These are phyloP conservation scores for Paramecium bursaria DNA, from an alignment of 73 alveolate species.

Conservation along the genomic window DNA sequence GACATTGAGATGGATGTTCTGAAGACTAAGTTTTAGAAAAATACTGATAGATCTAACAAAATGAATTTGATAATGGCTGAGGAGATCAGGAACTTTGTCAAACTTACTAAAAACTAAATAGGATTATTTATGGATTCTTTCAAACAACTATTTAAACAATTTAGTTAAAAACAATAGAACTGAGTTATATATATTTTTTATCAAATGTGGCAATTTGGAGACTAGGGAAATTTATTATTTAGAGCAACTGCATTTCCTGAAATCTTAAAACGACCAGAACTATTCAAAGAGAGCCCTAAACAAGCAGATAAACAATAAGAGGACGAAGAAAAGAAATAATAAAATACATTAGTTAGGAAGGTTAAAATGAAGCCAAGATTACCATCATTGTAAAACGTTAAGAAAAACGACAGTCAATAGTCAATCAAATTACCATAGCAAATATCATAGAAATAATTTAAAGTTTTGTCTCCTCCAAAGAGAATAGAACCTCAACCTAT, in stretches of 20 bases:
- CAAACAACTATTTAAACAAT: no score
- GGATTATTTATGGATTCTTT: no score
- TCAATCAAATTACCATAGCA: neutral
- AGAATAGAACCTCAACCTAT: neutral
- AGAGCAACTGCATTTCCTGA: constrained; percentile 46
- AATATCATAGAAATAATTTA: neutral
- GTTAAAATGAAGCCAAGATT: constrained; percentile 35
- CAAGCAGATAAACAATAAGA: no score
- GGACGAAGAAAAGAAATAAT: no score
- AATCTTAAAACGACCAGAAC: constrained; percentile 38
- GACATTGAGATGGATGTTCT: constrained; percentile 66
- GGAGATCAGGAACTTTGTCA: constrained; percentile 21
- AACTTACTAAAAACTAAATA: no score
- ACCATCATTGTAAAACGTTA: constrained; percentile 15
- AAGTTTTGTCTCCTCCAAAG: no score
- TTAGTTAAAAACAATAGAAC: no score
- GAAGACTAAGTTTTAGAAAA: constrained; percentile 53
- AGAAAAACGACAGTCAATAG: neutral
- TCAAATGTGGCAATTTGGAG: no score
- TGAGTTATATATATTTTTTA: no score
- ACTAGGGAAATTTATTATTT: no score
- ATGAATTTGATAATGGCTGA: constrained; percentile 52
- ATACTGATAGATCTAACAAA: constrained; percentile 57
- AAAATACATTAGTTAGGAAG: no score
- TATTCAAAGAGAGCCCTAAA: no score